These are phyloP conservation scores for Podospora pseudopauciseta DNA, from an alignment of 495 filamentous ascomycete species.

Conservation along the genomic window DNA sequence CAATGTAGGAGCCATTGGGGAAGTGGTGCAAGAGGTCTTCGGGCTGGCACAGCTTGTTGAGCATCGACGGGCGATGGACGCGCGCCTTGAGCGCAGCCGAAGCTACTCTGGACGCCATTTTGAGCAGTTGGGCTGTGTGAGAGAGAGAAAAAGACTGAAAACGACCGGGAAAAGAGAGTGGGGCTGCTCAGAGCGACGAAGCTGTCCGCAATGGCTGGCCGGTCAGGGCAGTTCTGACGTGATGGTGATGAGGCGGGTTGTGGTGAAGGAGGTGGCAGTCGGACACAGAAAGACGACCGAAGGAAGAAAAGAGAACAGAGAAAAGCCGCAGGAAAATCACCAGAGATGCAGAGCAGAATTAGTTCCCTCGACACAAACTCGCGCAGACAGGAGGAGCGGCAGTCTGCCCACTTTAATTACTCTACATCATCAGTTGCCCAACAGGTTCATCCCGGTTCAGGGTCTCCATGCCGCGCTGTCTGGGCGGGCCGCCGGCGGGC, in stretches of 20 bases:
- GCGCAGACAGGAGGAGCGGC: neutral
- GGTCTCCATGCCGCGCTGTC: constrained; percentile 4
- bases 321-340: constrained; percentile 1
- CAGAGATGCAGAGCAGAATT: constrained; percentile 2
- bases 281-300: neutral
- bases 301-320: neutral
- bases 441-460: constrained; percentile 15
- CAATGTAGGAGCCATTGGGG: constrained; percentile 77
- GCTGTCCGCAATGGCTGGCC: neutral
- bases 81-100: constrained; percentile 75
- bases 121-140: neutral
- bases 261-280: neutral
- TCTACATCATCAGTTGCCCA: constrained; percentile 8
- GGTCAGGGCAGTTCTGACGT: neutral
- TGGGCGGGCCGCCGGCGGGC: constrained; percentile 5
- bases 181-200: constrained; percentile 4
- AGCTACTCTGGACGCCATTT: constrained; percentile 49
- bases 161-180: neutral
- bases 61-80: constrained; percentile 68
- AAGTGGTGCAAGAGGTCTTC: constrained; percentile 78
- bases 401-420: constrained; percentile 10
- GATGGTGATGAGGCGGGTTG: neutral
- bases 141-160: neutral
- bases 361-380: neutral
- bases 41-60: constrained; percentile 73